Evolutionary conservation across 2,329 filamentous ascomycete species (phyloP).

Genomic region (Aspergillus bombycis): DNA sequence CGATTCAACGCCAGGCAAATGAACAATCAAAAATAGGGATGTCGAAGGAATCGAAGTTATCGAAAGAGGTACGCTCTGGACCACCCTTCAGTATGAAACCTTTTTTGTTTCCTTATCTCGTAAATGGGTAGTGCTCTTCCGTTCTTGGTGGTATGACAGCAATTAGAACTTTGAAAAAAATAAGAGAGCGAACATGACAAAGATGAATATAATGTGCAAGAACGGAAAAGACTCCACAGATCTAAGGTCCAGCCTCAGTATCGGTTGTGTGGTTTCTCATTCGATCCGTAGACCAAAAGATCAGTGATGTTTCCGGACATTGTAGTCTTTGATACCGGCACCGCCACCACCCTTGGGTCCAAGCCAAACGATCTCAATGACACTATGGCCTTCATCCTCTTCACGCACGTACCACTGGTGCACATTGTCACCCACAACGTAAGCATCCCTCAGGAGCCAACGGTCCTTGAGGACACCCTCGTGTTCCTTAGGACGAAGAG

Average conservation of each 20-base stretch:
- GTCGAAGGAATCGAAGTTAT: slow-evolving; percentile 27
- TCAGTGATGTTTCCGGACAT: slow-evolving; percentile 33
- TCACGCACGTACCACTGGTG: slow-evolving; percentile 48
- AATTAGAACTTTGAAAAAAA: slow-evolving; percentile 15
- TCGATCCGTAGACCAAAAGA: slow-evolving; percentile 18
- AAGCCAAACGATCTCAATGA: slow-evolving; percentile 50
- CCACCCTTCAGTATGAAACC: slow-evolving; percentile 7
- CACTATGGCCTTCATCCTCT: slow-evolving; percentile 43
- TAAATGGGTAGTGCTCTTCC: slow-evolving; percentile 10
- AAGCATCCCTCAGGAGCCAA: slow-evolving; percentile 44
- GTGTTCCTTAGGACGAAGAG: slow-evolving; percentile 43
- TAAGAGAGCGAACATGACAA: slow-evolving; percentile 19
- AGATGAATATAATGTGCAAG: slow-evolving; percentile 41
- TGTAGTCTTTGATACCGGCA: slow-evolving; percentile 36
- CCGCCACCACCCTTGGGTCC: slow-evolving; percentile 43
- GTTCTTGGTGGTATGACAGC: slow-evolving; percentile 10
- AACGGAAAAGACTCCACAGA: slow-evolving; percentile 33
- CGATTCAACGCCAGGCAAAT: slow-evolving; percentile 43
- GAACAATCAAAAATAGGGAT: slow-evolving; percentile 34
- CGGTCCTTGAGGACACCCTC: slow-evolving; percentile 46
- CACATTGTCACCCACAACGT: slow-evolving; percentile 46
- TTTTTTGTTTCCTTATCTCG: slow-evolving; percentile 14
- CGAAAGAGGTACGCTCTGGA: slow-evolving; percentile 18
- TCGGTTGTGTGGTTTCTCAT: slow-evolving; percentile 26
- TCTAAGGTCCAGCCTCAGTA: slow-evolving; percentile 40